A percentile compares a stretch with the other conserved stretches of the same genome.
These are phyloP conservation scores for Rubia peregrina DNA, from an alignment of 305 asterid genomes.

Conservation along the genomic window DNA sequence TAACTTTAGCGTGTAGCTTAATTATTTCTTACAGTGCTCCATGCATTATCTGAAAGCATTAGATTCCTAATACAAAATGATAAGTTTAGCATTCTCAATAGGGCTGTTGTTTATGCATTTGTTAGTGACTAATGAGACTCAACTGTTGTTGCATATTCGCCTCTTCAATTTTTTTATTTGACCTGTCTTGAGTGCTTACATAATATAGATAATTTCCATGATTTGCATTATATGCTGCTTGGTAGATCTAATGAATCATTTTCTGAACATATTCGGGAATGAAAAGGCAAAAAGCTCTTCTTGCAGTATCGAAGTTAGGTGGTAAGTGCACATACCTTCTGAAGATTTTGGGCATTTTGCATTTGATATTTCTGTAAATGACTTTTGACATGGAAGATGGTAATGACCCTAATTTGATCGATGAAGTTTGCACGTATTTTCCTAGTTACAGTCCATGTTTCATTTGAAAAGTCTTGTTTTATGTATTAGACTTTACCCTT, in stretches of 20 bases:
- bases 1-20: not conserved
- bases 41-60: constrained; percentile 3
- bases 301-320: not conserved
- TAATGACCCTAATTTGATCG: no score
- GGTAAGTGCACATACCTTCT: constrained; percentile 43
- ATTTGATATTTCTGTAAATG: constrained; percentile 82
- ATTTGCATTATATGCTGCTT: not conserved
- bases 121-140: not conserved
- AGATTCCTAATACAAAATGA: constrained; percentile 1
- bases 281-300: not conserved
- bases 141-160: no score
- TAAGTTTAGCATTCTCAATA: not conserved
- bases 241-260: not conserved
- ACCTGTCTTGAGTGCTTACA: not conserved
- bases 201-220: not conserved
- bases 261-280: not conserved
- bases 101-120: not conserved
- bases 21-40: not conserved
- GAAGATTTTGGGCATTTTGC: constrained; percentile 55
- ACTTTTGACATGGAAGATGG: constrained; percentile 86
- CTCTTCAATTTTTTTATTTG: not conserved
- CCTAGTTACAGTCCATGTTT: no score
- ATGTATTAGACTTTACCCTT: no score
- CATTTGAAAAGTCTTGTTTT: no score
- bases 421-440: no score